Evolutionary conservation across 148 eudicot genomes (phyloP), one percentile per base, ranked within the genome.

Genomic region (Tetragonia tetragonoides): DNA sequence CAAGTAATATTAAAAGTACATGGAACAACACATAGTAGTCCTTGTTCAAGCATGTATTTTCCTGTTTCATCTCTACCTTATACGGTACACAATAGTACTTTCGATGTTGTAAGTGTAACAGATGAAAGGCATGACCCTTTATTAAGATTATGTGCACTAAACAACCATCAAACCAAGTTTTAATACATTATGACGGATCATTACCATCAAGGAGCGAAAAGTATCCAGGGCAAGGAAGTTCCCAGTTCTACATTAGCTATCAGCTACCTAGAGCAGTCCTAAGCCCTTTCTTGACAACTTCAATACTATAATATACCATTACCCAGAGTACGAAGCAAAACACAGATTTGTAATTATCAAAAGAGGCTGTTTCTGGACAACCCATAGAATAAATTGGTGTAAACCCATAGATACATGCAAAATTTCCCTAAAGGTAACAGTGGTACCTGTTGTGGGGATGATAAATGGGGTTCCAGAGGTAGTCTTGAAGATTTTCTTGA

Each of bases 401-500:
- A 49, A 28, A 28, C 14, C 2, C 53, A 49, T 49, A 49, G 10
- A 9, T 49, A 49, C 53, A 8, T 49, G 53, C 53, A 49, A 10
- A 49, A 3, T 2, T 49, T 9, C 7, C 53, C 53, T 49, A 49
- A 49, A 6, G n/a, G 64, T 60, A 17, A 60, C 5, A 1, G 42
- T 37, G 49, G 66, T 83, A 95, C 99, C 99, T 83, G 99, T 95
- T 54, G 99, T 95, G 73, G 99, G 99, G 75, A 95, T 67, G 73
- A 95, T 76, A 77, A 95, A 95, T 3, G 99, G 95, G 78, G 91
- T 89, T 74, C 99, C 99, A 74, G 90, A 34, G 74, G 93, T 91
- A 80, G 90, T 93, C 88, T 95, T 95, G 84, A 95, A 95, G 75
- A 95, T 95, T 90, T 95, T 84, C 88, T 95, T 95, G 81, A 95